phyloP scores from a whole-genome alignment of 2,329 filamentous ascomycete species.

The Penicillium sp. region DNA sequence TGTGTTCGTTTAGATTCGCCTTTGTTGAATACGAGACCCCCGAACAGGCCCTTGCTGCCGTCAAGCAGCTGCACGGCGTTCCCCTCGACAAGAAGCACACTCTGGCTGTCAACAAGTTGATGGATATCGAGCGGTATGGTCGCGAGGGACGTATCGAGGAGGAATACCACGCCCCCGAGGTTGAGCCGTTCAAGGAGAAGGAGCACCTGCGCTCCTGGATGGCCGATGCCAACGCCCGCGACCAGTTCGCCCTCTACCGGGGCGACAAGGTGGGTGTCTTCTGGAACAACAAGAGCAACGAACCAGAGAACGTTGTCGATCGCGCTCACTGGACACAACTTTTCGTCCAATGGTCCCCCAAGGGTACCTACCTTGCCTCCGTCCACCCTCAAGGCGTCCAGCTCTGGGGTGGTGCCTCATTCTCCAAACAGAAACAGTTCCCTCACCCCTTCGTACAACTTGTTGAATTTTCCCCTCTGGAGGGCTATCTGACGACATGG shows the following conservation, averaged over 20 bases:
- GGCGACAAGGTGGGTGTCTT: constrained; percentile 90
- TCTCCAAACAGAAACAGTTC: constrained; percentile 89
- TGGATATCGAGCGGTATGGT: constrained; percentile 94
- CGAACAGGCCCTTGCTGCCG: constrained; percentile 84
- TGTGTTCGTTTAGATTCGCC: constrained; percentile 67
- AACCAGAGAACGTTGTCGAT: constrained; percentile 85
- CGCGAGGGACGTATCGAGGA: constrained; percentile 92
- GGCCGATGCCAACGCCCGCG: constrained; percentile 82
- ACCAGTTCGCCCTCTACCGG: constrained; percentile 94
- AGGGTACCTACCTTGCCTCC: constrained; percentile 90
- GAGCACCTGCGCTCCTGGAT: constrained; percentile 95
- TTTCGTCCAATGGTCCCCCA: constrained; percentile 96
- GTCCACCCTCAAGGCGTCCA: constrained; percentile 96
- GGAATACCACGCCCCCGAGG: constrained; percentile 77
- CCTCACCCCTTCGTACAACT: constrained; percentile 94
- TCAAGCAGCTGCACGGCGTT: constrained; percentile 81
- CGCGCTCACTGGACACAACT: constrained; percentile 96
- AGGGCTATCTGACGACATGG: constrained; percentile 96
- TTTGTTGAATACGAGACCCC: constrained; percentile 95
- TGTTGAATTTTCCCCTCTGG: constrained; percentile 89
- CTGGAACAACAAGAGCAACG: constrained; percentile 97
- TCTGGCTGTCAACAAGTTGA: constrained; percentile 94
- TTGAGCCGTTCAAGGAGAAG: constrained; percentile 85
- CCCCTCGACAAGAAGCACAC: constrained; percentile 97
- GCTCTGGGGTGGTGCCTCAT: constrained; percentile 89